Conservation (phyloP, 805 yeast species). For the Henningerozyma blattae region DNA sequence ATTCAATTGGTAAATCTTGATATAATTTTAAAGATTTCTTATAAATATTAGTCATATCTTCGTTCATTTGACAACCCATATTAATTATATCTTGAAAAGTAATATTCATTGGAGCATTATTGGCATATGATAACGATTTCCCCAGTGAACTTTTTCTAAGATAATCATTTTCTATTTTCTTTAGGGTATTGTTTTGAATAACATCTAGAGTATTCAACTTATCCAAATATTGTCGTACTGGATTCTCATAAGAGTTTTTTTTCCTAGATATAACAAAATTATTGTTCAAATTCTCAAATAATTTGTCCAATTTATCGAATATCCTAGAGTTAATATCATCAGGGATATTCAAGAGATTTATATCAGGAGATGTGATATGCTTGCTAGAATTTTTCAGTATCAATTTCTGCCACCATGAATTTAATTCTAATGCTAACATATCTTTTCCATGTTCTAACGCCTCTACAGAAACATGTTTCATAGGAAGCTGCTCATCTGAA, state of each 20-base stretch:
- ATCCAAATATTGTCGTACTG: no score
- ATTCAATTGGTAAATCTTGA: slow-evolving; percentile 19
- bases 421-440: slow-evolving; percentile 18
- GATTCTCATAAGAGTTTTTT: no score
- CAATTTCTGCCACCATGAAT: slow-evolving; percentile 18
- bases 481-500: no score
- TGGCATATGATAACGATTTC: no score
- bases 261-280: no score
- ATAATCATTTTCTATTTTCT: slow-evolving; percentile 12
- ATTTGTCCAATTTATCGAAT: slow-evolving; percentile 15
- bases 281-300: slow-evolving; percentile 18
- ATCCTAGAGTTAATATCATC: slow-evolving; percentile 8
- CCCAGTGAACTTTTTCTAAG: neutral
- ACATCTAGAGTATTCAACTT: no score
- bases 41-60: slow-evolving; percentile 20
- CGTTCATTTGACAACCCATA: slow-evolving; percentile 21
- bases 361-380: slow-evolving; percentile 11
- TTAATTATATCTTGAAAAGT: slow-evolving; percentile 19
- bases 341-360: slow-evolving; percentile 16
- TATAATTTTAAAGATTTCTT: slow-evolving; percentile 22
- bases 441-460: slow-evolving; percentile 15
- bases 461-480: slow-evolving; percentile 13
- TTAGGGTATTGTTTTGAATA: no score
- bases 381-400: slow-evolving; percentile 10
- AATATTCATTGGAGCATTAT: slow-evolving; percentile 9